phyloP scores from a whole-genome alignment of 2,329 filamentous ascomycete genomes.

The Scedosporium aurantiacum region DNA sequence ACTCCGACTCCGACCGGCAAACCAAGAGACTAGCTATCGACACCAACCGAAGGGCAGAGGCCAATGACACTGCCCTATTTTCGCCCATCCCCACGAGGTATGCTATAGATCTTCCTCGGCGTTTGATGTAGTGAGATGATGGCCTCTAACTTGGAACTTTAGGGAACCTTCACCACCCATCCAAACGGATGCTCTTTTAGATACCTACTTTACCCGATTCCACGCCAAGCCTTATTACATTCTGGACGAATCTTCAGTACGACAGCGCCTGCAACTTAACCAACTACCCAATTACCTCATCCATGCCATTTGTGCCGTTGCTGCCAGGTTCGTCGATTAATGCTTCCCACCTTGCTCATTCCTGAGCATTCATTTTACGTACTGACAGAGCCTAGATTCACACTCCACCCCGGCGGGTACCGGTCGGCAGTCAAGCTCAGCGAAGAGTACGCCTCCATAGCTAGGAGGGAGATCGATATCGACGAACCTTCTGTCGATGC shows the following conservation, averaged over 20 bases:
- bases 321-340: slow-evolving; percentile 39
- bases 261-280: slow-evolving; percentile 59
- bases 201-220: slow-evolving; percentile 69
- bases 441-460: slow-evolving; percentile 60
- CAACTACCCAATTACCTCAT: slow-evolving; percentile 48
- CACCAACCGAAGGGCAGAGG: slow-evolving; percentile 20
- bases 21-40: slow-evolving; percentile 28
- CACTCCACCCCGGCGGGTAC: slow-evolving; percentile 54
- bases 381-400: slow-evolving; percentile 43
- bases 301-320: slow-evolving; percentile 49
- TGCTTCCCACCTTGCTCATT: not conserved
- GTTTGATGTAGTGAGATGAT: not conserved
- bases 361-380: not conserved
- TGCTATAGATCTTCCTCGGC: slow-evolving; percentile 7
- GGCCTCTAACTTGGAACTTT: slow-evolving; percentile 7
- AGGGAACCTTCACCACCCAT: slow-evolving; percentile 21
- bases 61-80: slow-evolving; percentile 28
- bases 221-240: slow-evolving; percentile 77
- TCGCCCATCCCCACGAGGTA: slow-evolving; percentile 30
- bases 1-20: slow-evolving; percentile 1
- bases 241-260: slow-evolving; percentile 63
- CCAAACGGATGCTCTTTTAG: slow-evolving; percentile 53
- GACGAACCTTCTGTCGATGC: slow-evolving; percentile 74
- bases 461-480: slow-evolving; percentile 60
- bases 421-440: slow-evolving; percentile 57